A percentile compares a stretch with the other conserved stretches of the same genome.
phyloP scores from a whole-genome alignment of 306 rosid species.

The Phaseolus lunatus region DNA sequence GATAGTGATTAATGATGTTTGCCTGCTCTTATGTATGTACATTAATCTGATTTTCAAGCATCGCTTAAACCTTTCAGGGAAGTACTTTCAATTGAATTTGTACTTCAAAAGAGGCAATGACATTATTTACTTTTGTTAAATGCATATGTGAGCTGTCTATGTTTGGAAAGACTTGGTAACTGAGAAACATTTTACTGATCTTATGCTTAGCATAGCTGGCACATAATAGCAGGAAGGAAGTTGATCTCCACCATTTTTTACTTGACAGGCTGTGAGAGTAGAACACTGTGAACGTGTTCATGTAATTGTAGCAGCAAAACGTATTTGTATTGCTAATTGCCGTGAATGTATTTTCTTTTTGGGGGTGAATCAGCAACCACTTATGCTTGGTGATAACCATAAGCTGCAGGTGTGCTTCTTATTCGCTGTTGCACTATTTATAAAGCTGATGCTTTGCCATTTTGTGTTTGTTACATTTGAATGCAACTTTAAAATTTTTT shows the following conservation, averaged over 20 bases:
- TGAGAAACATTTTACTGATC: constrained; percentile 30
- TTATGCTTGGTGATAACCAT: constrained; percentile 92
- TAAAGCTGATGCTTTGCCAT: constrained; percentile 36
- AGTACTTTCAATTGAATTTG: neutral
- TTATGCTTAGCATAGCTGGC: constrained; percentile 17
- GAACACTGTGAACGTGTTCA: constrained; percentile 99
- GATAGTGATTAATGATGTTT: neutral
- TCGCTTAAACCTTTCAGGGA: neutral
- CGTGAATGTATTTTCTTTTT: constrained; percentile 94
- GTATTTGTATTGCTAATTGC: constrained; percentile 93
- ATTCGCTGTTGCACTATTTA: constrained; percentile 18
- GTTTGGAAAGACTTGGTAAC: constrained; percentile 32
- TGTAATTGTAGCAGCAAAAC: constrained; percentile 88
- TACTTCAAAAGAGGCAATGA: neutral
- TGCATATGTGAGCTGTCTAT: constrained; percentile 10
- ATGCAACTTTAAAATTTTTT: constrained; percentile 9
- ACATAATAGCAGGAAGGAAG: constrained; percentile 22
- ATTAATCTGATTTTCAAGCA: neutral
- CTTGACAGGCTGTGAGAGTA: constrained; percentile 88
- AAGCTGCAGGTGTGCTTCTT: constrained; percentile 78
- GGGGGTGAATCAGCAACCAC: constrained; percentile 94
- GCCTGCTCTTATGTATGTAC: neutral
- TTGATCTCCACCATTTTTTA: constrained; percentile 25
- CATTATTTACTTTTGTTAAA: neutral
- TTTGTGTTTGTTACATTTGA: constrained; percentile 26